phyloP scores from a whole-genome alignment of 2,329 filamentous ascomycete genomes.

The Xylariaceae sp. region DNA sequence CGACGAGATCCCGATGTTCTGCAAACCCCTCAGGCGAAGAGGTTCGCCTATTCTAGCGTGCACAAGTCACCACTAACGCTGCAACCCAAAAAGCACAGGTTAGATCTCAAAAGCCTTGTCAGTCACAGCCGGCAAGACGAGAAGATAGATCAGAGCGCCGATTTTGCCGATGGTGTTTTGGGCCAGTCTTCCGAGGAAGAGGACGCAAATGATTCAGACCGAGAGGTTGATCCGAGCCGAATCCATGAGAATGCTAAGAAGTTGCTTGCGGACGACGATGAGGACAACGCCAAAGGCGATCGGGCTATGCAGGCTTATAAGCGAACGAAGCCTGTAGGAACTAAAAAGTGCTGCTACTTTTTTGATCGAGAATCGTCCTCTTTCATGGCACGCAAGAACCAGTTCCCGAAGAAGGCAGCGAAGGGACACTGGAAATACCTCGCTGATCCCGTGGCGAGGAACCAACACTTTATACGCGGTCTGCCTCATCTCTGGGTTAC shows the following conservation, averaged over 20 bases:
- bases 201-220: conserved; percentile 19
- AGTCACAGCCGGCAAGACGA: conserved; percentile 56
- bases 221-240: conserved; percentile 31
- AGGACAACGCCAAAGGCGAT: conserved; percentile 23
- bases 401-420: conserved; percentile 34
- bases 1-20: conserved; percentile 14
- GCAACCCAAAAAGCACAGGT: conserved; percentile 51
- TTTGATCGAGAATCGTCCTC: conserved; percentile 35
- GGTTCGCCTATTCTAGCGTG: conserved; percentile 31
- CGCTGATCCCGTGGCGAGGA: conserved; percentile 43
- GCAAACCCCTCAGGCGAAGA: conserved; percentile 45
- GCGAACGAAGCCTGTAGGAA: conserved; percentile 38
- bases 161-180: conserved; percentile 35
- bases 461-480: conserved; percentile 59
- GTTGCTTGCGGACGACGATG: conserved; percentile 25
- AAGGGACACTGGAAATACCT: conserved; percentile 45
- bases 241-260: conserved; percentile 42
- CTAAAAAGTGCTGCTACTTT: conserved; percentile 44
- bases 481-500: conserved; percentile 51
- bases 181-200: conserved; percentile 13
- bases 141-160: conserved; percentile 52
- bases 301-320: conserved; percentile 43
- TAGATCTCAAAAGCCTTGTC: conserved; percentile 59
- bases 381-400: conserved; percentile 18
- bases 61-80: conserved; percentile 46